A percentile compares a stretch with the other conserved stretches of the same genome.
Evolutionary conservation across 768 basidiomycete genomes (phyloP).

Genomic region (Russula sp.): DNA sequence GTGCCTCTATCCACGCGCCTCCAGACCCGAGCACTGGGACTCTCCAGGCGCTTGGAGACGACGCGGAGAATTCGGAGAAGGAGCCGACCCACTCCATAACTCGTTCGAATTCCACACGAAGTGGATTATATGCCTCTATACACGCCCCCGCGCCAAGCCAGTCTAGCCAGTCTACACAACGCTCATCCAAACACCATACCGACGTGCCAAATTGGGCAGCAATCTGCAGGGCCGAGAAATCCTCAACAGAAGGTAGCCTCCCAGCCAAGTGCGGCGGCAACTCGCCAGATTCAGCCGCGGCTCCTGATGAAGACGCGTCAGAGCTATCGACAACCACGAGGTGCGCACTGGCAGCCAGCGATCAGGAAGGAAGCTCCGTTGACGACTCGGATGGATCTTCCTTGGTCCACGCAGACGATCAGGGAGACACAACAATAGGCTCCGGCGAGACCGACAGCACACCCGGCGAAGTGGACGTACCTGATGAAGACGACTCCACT

Average conservation of each 20-base stretch:
- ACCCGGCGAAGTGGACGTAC: slow-evolving; percentile 3
- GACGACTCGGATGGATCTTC: slow-evolving; percentile 20
- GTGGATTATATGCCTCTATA: slow-evolving; percentile 14
- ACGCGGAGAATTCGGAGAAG: neutral
- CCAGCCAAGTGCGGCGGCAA: neutral
- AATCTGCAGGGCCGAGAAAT: slow-evolving; percentile 3
- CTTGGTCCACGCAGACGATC: slow-evolving; percentile 16
- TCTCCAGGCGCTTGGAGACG: neutral
- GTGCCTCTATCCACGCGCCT: slow-evolving; percentile 4
- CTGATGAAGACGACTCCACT: slow-evolving; percentile 5
- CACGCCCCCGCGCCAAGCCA: slow-evolving; percentile 3
- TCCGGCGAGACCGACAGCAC: slow-evolving; percentile 10
- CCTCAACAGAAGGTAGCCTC: neutral
- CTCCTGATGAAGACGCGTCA: neutral
- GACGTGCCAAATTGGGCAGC: slow-evolving; percentile 26
- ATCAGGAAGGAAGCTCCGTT: slow-evolving; percentile 4
- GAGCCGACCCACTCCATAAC: neutral
- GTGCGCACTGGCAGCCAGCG: slow-evolving; percentile 21
- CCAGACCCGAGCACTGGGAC: neutral
- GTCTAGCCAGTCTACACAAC: neutral
- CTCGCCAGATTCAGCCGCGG: neutral
- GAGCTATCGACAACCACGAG: slow-evolving; percentile 7
- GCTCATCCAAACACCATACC: neutral
- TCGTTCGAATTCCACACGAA: neutral
- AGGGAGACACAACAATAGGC: slow-evolving; percentile 1